Evolutionary conservation across 2,329 filamentous ascomycete species (phyloP), one percentile per base, ranked within the genome.

Genomic region (Exophiala oligosperma): DNA sequence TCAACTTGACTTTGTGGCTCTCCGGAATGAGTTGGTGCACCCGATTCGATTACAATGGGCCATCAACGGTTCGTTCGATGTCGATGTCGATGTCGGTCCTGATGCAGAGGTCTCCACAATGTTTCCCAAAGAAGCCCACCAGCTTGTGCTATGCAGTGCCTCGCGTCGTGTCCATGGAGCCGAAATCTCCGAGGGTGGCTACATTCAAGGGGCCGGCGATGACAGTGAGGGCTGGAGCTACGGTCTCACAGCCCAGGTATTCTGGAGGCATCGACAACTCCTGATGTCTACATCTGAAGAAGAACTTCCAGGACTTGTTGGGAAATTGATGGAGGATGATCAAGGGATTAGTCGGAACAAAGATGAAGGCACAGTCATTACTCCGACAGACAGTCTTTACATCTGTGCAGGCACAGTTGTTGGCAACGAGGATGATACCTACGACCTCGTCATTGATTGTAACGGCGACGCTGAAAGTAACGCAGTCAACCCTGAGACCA

Each of bases 151-250:
- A 69, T 94, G 91, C 70, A 97, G 92, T 1, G 89, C 91, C 11
- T 96, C 91, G 1, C 82, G 86, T 32, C 81, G 88, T 14, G 86
- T 92, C 1, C 76, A 76, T 1, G 88, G 86, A 11, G 85, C 83
- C 2, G 90, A 93, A 70, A 79, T 84, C 65, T 84, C 84, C 28
- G 86, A 88, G 69, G 84, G 82, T 2, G 87, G 86, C 4, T 99
- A 99, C 70, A 88, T 99, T 59, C 94, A 97, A 74, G 94, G 94
- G 51, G 93, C 93, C 0, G 94, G 89, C 1, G 94, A 99, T 72
- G 94, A 99, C 71, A 91, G 89, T 11, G 94, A 99, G 77, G 91
- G 90, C 66, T 99, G 94, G 94, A 88, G 92, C 1, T 77, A 83
- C 53, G 91, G 91, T 0, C 81, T 97, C 14, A 94, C 90, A 0